phyloP scores from a whole-genome alignment of 2,329 filamentous ascomycete genomes.

The Penicillium sp. region DNA sequence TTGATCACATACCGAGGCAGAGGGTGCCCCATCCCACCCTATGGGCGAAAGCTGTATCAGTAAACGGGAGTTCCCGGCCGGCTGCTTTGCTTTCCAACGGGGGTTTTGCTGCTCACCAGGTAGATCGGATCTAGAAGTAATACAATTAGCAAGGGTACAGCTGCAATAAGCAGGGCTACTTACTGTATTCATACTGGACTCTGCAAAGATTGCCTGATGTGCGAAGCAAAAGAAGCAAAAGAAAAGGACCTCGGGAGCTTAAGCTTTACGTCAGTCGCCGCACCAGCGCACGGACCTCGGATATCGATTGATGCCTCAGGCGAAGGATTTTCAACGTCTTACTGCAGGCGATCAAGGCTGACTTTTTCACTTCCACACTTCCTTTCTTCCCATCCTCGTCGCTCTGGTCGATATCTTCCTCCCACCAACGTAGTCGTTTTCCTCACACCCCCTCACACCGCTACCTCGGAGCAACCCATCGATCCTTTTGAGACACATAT shows the following conservation, averaged over 20 bases:
- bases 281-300: slow-evolving; percentile 11
- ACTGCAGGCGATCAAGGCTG: background rate
- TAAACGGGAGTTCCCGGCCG: slow-evolving; percentile 3
- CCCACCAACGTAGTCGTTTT: too few species aligned
- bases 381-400: background rate
- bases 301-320: slow-evolving; percentile 25
- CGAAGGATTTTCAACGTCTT: slow-evolving; percentile 11
- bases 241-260: slow-evolving; percentile 1
- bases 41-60: slow-evolving; percentile 20
- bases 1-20: slow-evolving; percentile 63
- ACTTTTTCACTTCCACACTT: background rate
- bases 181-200: slow-evolving; percentile 52
- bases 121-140: slow-evolving; percentile 52
- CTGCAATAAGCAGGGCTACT: slow-evolving; percentile 19
- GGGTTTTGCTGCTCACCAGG: slow-evolving; percentile 48
- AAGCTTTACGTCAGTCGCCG: slow-evolving; percentile 21
- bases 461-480: background rate
- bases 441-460: background rate
- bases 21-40: slow-evolving; percentile 92
- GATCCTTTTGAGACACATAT: background rate
- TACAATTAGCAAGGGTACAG: slow-evolving; percentile 8
- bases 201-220: background rate
- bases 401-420: background rate
- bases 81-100: background rate
- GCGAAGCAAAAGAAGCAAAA: slow-evolving; percentile 10